Evolutionary conservation across 1,139 yeast species (phyloP).

Genomic region (Debaryomyces coudertii): DNA sequence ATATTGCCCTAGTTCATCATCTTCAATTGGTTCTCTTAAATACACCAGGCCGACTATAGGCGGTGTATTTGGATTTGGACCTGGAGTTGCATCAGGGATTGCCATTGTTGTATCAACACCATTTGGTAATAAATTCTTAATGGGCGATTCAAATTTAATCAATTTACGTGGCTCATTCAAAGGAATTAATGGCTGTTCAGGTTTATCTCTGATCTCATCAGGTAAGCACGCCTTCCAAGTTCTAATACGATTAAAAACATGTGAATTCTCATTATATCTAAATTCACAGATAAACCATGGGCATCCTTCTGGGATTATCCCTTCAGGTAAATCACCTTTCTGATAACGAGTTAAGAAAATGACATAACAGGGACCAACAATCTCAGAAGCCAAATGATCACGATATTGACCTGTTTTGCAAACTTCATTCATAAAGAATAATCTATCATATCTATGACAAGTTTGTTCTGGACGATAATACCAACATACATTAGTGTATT

Average conservation of each 20-base stretch:
- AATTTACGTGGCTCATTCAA: constrained; percentile 62
- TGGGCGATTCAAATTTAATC: constrained; percentile 80
- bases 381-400: constrained; percentile 87
- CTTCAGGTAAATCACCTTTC: constrained; percentile 87
- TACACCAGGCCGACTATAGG: constrained; percentile 92
- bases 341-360: constrained; percentile 92
- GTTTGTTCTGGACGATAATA: constrained; percentile 97
- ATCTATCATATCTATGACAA: constrained; percentile 85
- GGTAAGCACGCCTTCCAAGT: constrained; percentile 99
- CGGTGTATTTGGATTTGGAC: constrained; percentile 76
- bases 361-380: constrained; percentile 92
- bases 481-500: constrained; percentile 96
- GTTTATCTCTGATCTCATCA: constrained; percentile 86
- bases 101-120: constrained; percentile 74
- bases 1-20: constrained; percentile 80
- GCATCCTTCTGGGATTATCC: constrained; percentile 64
- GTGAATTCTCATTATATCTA: constrained; percentile 88
- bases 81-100: constrained; percentile 81
- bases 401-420: constrained; percentile 96
- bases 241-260: constrained; percentile 88
- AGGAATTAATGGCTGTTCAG: constrained; percentile 74
- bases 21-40: constrained; percentile 69
- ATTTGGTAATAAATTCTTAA: constrained; percentile 72
- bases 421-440: constrained; percentile 91
- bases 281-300: constrained; percentile 94